Percentiles rank a stretch among this genome's conserved stretches.
Conservation (phyloP, 2,329 filamentous ascomycete species). For the Dothidotthia symphoricarpi region DNA sequence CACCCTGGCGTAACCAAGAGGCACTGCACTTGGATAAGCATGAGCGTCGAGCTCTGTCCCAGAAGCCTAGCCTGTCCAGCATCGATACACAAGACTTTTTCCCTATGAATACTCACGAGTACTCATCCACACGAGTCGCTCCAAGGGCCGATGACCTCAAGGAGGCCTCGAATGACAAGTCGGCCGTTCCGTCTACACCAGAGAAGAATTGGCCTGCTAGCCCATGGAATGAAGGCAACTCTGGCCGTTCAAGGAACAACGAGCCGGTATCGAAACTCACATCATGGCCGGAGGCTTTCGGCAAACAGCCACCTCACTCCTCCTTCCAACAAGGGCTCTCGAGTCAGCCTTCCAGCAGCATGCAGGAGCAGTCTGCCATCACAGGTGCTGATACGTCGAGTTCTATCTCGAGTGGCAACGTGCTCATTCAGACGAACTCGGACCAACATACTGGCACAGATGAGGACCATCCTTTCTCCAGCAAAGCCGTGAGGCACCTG, state of each 20-base stretch:
- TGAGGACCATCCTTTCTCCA: slow-evolving; percentile 23
- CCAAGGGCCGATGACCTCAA: slow-evolving; percentile 17
- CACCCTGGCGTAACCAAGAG: slow-evolving; percentile 27
- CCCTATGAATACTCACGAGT: slow-evolving; percentile 42
- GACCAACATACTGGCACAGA: slow-evolving; percentile 20
- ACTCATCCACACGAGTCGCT: slow-evolving; percentile 39
- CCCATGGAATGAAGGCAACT: slow-evolving; percentile 36
- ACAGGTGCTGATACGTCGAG: slow-evolving; percentile 4
- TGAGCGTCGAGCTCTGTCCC: slow-evolving; percentile 20
- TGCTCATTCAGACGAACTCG: slow-evolving; percentile 11
- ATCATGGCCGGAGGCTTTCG: slow-evolving; percentile 35
- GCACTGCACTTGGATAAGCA: slow-evolving; percentile 13
- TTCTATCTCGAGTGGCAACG: slow-evolving; percentile 14
- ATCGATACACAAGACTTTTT: slow-evolving; percentile 45
- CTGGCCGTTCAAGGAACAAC: slow-evolving; percentile 19
- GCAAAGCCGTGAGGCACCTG: slow-evolving; percentile 21
- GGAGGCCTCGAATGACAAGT: slow-evolving; percentile 16
- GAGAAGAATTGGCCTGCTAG: slow-evolving; percentile 38
- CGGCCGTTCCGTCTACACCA: slow-evolving; percentile 31
- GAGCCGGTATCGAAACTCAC: slow-evolving; percentile 26
- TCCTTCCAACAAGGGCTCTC: slow-evolving; percentile 15
- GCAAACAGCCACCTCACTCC: slow-evolving; percentile 21
- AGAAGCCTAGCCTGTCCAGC: slow-evolving; percentile 41
- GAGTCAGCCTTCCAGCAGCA: slow-evolving; percentile 4
- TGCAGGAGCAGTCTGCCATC: slow-evolving; percentile 9